Evolutionary conservation across 805 yeast genomes (phyloP).

Genomic region (Tetrapisispora pingtungensis): DNA sequence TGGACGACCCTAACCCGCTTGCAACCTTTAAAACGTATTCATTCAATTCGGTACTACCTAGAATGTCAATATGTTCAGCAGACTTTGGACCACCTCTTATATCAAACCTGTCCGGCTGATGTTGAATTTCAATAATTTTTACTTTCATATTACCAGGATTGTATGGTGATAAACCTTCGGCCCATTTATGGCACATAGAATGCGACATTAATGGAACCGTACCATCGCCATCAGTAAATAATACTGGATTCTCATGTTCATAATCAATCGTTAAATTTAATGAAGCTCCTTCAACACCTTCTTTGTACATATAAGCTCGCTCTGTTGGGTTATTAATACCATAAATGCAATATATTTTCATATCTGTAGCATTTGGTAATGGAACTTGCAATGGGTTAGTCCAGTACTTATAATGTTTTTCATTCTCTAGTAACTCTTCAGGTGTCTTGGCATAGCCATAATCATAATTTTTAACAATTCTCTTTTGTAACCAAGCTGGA

Average conservation of each 20-base stretch:
- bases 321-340: conserved; percentile 98
- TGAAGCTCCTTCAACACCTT: conserved; percentile 41
- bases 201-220: conserved; percentile 85
- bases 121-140: conserved; percentile 79
- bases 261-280: conserved; percentile 65
- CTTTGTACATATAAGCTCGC: conserved; percentile 78
- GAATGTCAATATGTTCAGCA: conserved; percentile 94
- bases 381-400: conserved; percentile 88
- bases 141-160: conserved; percentile 74
- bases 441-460: conserved; percentile 59
- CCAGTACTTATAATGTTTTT: conserved; percentile 75
- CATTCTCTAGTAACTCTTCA: conserved; percentile 52
- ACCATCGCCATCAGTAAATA: conserved; percentile 90
- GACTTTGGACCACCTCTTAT: conserved; percentile 96
- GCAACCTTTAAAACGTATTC: conserved; percentile 78
- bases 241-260: conserved; percentile 54
- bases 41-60: conserved; percentile 87
- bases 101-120: conserved; percentile 89
- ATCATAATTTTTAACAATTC: conserved; percentile 65
- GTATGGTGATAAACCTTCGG: conserved; percentile 46
- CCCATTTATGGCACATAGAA: conserved; percentile 87
- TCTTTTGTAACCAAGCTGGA: conserved; percentile 64
- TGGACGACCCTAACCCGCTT: conserved; percentile 63
- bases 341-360: conserved; percentile 81
- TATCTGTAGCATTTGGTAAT: conserved; percentile 85